Conservation (phyloP, 2,329 filamentous ascomycete species). For the Capronia coronata region DNA sequence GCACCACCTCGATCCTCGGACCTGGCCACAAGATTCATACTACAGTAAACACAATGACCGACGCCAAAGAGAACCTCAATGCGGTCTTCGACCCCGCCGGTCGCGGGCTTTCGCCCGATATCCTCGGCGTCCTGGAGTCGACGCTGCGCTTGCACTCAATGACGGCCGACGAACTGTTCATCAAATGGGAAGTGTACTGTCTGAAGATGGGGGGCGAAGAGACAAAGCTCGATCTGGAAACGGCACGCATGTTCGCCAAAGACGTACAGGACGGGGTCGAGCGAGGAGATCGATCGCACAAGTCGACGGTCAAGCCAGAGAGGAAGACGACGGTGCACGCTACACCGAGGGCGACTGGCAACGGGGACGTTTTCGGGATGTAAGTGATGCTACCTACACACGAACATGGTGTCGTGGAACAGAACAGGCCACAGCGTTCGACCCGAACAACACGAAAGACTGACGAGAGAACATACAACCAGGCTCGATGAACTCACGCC, state of each 20-base stretch:
- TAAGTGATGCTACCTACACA: slow-evolving; percentile 34
- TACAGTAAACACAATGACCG: slow-evolving; percentile 33
- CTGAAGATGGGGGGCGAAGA: slow-evolving; percentile 86
- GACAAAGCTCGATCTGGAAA: slow-evolving; percentile 62
- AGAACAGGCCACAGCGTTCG: background rate
- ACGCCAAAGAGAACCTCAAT: slow-evolving; percentile 48
- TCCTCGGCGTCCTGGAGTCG: slow-evolving; percentile 73
- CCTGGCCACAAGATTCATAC: no score
- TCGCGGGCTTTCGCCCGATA: slow-evolving; percentile 63
- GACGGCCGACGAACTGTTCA: slow-evolving; percentile 79
- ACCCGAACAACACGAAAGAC: background rate
- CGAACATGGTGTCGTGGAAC: background rate
- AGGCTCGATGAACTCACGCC: slow-evolving; percentile 64
- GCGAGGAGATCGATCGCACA: slow-evolving; percentile 51
- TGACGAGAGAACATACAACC: slow-evolving; percentile 16
- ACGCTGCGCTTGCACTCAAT: slow-evolving; percentile 80
- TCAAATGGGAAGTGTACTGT: slow-evolving; percentile 98
- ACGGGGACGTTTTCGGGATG: slow-evolving; percentile 76
- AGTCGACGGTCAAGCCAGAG: slow-evolving; percentile 52
- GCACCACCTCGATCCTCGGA: background rate
- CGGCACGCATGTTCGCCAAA: slow-evolving; percentile 72
- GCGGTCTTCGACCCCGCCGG: slow-evolving; percentile 53
- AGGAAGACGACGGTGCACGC: slow-evolving; percentile 52
- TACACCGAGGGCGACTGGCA: slow-evolving; percentile 54
- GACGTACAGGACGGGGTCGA: slow-evolving; percentile 79